phyloP scores from a whole-genome alignment of 2,329 filamentous ascomycete species.

The Cladosporium sp. region DNA sequence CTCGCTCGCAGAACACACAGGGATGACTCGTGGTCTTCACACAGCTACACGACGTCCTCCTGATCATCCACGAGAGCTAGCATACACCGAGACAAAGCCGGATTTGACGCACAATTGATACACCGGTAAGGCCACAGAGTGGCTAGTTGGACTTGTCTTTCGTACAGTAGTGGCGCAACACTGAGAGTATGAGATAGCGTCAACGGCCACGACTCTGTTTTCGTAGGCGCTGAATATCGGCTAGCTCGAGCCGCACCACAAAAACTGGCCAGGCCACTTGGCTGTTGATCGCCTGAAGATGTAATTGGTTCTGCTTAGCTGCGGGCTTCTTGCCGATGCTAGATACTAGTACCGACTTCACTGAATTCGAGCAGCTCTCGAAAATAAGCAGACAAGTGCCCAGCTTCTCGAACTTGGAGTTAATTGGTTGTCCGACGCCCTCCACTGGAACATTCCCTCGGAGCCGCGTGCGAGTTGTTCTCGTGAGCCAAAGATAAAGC shows the following conservation, averaged over 20 bases:
- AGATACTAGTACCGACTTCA: neutral
- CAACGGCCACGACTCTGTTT: neutral
- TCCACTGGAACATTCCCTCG: neutral
- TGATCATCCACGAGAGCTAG: neutral
- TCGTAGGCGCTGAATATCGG: neutral
- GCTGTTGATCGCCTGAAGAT: neutral
- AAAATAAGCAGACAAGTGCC: neutral
- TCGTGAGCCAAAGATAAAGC: too few species aligned
- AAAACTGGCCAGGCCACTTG: neutral
- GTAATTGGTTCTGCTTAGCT: neutral
- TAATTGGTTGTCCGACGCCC: neutral
- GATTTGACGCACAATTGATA: neutral
- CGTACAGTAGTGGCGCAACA: too few species aligned
- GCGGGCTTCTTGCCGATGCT: neutral
- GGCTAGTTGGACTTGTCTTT: neutral
- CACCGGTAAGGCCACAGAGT: neutral
- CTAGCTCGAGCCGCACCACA: neutral
- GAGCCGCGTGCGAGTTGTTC: too few species aligned
- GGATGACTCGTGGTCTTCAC: neutral
- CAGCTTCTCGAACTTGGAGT: too few species aligned
- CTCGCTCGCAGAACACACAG: neutral
- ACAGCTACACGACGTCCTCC: too few species aligned
- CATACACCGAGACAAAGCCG: neutral
- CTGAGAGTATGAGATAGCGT: neutral
- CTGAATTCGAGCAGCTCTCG: neutral